Base-by-base conservation (phyloP, 768 basidiomycete genomes). In the Omphalotus guepiniiformis region DNA sequence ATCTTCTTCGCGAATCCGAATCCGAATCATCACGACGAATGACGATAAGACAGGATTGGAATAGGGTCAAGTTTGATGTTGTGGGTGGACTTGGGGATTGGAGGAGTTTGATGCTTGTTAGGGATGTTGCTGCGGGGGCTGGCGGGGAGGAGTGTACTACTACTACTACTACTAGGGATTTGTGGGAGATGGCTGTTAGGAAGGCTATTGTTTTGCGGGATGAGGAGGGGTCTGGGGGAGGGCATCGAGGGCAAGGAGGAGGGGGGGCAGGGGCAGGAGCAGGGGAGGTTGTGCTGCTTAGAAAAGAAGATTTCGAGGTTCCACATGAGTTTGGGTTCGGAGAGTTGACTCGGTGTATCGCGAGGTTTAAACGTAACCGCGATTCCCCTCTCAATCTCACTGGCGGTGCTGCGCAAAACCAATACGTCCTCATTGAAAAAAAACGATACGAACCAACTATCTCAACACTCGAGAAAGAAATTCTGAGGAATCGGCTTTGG, bases 1-100 rank as follows among this genome's bases (percentile, higher is more conserved):
- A 42, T 22, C 50, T 51, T 2, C 40, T 47, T 15, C 45, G 32
- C 29, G 50, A 51, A 51, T 47, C 50, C 18, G 45, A 47, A 47
- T 39, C 45, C 18, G n/a, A n/a, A n/a, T n/a, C n/a, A n/a, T n/a
- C n/a, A n/a, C 50, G 47, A 21, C 36, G 42, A 13, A 13, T 47
- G 5, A 5, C 27, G 3, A 6, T 51, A 22, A 13, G 22, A 1
- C 46, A 42, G 22, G 32, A 51, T 13, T 51, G 50, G 50, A 36
- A 35, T 36, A 41, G 25, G 26, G 34, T 51, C n/a, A 39, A 47
- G 37, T 29, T 51, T 18, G 23, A 23, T 3, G 41, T 40, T 25
- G 19, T 47, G 7, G 35, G 43, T 15, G 8, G 44, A n/a, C 25
- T 46, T n/a, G 39, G 46, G 18, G 34, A 51, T 40, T 15, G 5